Evolutionary conservation across 1,284 basidiomycete genomes (phyloP), one percentile per base, ranked within the genome.

Genomic region (Apiotrichum montevideense): DNA sequence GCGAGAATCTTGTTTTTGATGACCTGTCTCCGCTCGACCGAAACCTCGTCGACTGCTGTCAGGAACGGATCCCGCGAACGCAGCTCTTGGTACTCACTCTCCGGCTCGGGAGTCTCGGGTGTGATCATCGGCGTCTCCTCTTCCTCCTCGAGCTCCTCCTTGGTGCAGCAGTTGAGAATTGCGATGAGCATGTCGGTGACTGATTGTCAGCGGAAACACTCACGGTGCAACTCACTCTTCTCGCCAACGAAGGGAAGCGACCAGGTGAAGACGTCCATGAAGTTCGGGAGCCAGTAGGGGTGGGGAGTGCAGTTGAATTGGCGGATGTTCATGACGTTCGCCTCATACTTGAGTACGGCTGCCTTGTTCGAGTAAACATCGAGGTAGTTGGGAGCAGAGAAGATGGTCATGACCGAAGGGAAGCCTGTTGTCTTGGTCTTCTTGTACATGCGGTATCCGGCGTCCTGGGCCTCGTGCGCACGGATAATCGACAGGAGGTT

Each of bases 251-350:
- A 99, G 0, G 95, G 96, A 64, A 98, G 78, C 81, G 88, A 92
- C 96, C 96, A 98, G 1, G 95, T 98, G 75, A 99, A 98, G 41
- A 90, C 95, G 73, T 98, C 92, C 89, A 98, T 97, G 68, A 98
- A 98, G 79, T 98, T 98, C 3, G 95, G 95, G 43, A 99, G 79
- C 90, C 89, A 93, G 75, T 96, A 96, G 4, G 92, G 92, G 74
- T 96, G 92, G 14, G 92, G 92, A 5, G 88, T 93, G 73, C 88
- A 91, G 77, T 95, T 96, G 81, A 95, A 96, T 74, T 96, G 92
- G 46, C 87, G 75, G 46, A 77, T 77, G 66, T 96, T 96, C 86
- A 96, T 88, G 50, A 95, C 91, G 71, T 96, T 96, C 73, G 88
- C 90, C 76, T 96, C 93, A 73, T 96, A 95, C 79, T 96, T 95